A percentile compares a stretch with the other conserved stretches of the same genome.
phyloP scores from a whole-genome alignment of 2,329 filamentous ascomycete genomes.

The Nigrograna mackinnonii region DNA sequence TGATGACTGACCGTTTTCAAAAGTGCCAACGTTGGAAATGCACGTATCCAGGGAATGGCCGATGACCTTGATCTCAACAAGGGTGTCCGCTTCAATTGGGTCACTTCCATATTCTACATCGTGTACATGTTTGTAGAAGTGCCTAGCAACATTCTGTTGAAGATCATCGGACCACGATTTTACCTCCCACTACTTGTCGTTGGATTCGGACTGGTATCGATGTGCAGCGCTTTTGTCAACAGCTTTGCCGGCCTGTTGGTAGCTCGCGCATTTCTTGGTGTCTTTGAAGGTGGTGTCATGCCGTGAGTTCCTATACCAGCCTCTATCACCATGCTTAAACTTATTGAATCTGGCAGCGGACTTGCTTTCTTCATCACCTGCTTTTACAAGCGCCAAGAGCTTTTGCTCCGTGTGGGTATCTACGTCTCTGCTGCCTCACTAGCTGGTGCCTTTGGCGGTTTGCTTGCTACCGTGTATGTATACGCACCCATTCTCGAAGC shows the following conservation, averaged over 20 bases:
- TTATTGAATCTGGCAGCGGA: slow-evolving; percentile 24
- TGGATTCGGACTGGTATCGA: slow-evolving; percentile 59
- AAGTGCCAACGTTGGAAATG: slow-evolving; percentile 56
- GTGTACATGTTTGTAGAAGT: slow-evolving; percentile 60
- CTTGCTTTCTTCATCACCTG: slow-evolving; percentile 57
- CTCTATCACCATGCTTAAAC: not conserved
- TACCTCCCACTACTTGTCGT: slow-evolving; percentile 59
- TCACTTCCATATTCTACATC: slow-evolving; percentile 63
- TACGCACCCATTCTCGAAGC: not conserved
- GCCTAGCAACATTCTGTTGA: slow-evolving; percentile 60
- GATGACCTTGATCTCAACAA: slow-evolving; percentile 51
- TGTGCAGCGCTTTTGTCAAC: slow-evolving; percentile 58
- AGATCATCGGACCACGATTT: slow-evolving; percentile 56
- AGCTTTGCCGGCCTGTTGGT: slow-evolving; percentile 52
- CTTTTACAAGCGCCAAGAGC: slow-evolving; percentile 60
- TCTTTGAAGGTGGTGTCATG: slow-evolving; percentile 63
- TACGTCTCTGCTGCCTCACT: slow-evolving; percentile 60
- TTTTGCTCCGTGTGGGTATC: slow-evolving; percentile 60
- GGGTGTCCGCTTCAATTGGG: slow-evolving; percentile 60
- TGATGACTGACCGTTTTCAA: not conserved
- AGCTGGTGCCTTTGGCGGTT: slow-evolving; percentile 61
- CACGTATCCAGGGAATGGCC: slow-evolving; percentile 58
- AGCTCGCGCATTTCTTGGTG: slow-evolving; percentile 54
- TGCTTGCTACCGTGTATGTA: slow-evolving; percentile 58
- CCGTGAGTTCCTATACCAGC: slow-evolving; percentile 37